Percentiles rank a stretch among this genome's conserved stretches.
Evolutionary conservation across 371 early-diverging fungal species (phyloP).

Genomic region (Mucor irregularis): DNA sequence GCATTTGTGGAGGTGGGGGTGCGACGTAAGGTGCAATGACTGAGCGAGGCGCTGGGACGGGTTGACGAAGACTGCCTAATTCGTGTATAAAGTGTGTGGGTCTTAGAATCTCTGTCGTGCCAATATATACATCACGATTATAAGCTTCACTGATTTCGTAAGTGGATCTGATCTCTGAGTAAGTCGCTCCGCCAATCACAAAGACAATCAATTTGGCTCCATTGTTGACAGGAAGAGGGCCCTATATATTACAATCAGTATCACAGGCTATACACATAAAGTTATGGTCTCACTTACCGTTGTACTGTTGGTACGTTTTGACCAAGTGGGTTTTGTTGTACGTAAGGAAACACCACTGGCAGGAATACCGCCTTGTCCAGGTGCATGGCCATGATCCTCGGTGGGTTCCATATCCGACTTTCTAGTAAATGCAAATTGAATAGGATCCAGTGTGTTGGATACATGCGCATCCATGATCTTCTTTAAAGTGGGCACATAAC

Average conservation of each 20-base stretch:
- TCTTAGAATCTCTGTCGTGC: slow-evolving; percentile 76
- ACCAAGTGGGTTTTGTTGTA: slow-evolving; percentile 49
- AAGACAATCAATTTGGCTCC: slow-evolving; percentile 67
- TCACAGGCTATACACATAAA: too few relatives aligned
- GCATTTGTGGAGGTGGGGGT: slow-evolving; percentile 29
- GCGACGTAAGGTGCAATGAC: slow-evolving; percentile 44
- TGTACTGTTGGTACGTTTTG: slow-evolving; percentile 28
- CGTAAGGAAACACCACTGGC: slow-evolving; percentile 50
- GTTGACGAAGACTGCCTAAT: slow-evolving; percentile 43
- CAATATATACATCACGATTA: slow-evolving; percentile 81
- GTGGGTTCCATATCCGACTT: slow-evolving; percentile 48
- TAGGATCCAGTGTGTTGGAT: slow-evolving; percentile 50
- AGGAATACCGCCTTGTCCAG: slow-evolving; percentile 31
- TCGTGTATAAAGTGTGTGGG: slow-evolving; percentile 76
- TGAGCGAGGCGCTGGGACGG: slow-evolving; percentile 27
- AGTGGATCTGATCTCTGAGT: slow-evolving; percentile 85
- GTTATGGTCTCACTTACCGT: slow-evolving; percentile 7
- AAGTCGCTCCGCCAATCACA: slow-evolving; percentile 90
- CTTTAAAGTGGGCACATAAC: slow-evolving; percentile 67
- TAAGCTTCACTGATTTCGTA: slow-evolving; percentile 78
- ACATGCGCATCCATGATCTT: slow-evolving; percentile 58
- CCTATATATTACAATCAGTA: too few relatives aligned
- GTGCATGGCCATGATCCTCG: slow-evolving; percentile 28
- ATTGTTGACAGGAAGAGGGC: slow-evolving; percentile 17
- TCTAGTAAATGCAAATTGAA: slow-evolving; percentile 60